Evolutionary conservation across 176 grass and related monocot species (phyloP).

Genomic region (Musa acuminata): DNA sequence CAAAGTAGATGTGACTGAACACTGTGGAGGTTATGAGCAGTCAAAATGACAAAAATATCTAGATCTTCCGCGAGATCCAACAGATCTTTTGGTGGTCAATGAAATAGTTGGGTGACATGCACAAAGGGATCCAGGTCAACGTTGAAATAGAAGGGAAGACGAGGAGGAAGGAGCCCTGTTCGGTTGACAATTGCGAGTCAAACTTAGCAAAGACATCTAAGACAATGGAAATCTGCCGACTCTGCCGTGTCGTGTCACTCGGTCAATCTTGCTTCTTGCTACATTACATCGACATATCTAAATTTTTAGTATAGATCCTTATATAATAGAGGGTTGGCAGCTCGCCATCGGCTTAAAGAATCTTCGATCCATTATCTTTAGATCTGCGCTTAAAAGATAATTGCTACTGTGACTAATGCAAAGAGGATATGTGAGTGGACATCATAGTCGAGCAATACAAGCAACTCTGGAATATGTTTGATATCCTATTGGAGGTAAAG

Average conservation of each 20-base stretch:
- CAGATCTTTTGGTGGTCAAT: neutral
- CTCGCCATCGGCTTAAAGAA: neutral
- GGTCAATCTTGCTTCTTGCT: too few relatives aligned
- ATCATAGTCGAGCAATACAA: neutral
- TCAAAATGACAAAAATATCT: too few relatives aligned
- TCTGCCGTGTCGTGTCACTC: too few relatives aligned
- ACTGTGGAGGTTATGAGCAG: too few relatives aligned
- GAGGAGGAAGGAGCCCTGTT: neutral
- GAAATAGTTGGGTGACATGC: neutral
- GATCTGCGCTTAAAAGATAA: neutral
- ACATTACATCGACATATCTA: too few relatives aligned
- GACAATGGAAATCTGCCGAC: too few relatives aligned
- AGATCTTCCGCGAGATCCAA: too few relatives aligned
- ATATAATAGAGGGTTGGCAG: neutral
- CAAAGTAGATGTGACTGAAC: neutral
- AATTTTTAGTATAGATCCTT: too few relatives aligned
- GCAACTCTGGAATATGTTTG: neutral
- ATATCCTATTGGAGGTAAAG: too few relatives aligned
- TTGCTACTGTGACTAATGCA: neutral
- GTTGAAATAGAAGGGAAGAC: neutral
- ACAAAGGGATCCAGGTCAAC: neutral
- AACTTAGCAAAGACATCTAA: neutral
- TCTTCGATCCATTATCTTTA: too few relatives aligned
- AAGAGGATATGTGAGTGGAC: neutral
- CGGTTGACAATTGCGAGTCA: constrained; percentile 21